Evolutionary conservation across 2,329 filamentous ascomycete species (phyloP).

Genomic region (Aspergillus tanneri): DNA sequence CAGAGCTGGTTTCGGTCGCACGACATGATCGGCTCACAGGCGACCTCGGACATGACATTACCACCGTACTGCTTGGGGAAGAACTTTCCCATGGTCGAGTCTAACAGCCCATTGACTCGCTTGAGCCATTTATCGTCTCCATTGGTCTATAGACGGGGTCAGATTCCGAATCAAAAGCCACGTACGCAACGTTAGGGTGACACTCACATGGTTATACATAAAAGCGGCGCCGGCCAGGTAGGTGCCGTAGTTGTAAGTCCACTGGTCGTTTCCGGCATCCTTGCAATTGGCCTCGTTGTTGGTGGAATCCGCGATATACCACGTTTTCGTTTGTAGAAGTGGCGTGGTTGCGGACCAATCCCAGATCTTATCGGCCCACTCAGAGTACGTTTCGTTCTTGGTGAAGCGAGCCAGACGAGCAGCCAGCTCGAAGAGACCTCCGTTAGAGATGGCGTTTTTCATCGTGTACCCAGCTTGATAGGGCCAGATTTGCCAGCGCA

Average conservation of each 20-base stretch:
- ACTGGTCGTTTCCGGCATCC: constrained; percentile 50
- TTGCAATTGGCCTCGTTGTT: constrained; percentile 45
- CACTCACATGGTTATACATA: constrained; percentile 51
- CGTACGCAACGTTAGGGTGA: neutral
- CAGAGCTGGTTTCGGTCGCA: constrained; percentile 69
- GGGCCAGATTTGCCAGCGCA: constrained; percentile 60
- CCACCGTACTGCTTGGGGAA: constrained; percentile 48
- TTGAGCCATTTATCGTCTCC: constrained; percentile 52
- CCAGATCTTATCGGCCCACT: constrained; percentile 64
- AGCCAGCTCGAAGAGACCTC: constrained; percentile 54
- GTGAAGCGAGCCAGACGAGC: constrained; percentile 72
- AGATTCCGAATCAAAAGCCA: constrained; percentile 21
- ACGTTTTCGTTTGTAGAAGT: constrained; percentile 41
- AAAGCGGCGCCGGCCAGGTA: constrained; percentile 53
- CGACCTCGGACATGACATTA: constrained; percentile 62
- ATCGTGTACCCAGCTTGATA: constrained; percentile 66
- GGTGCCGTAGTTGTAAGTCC: constrained; percentile 57
- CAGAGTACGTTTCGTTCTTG: constrained; percentile 69
- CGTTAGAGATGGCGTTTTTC: constrained; percentile 56
- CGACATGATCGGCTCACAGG: constrained; percentile 59
- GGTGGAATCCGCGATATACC: constrained; percentile 12
- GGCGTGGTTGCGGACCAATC: constrained; percentile 44
- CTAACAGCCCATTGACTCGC: constrained; percentile 56
- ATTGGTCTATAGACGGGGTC: constrained; percentile 27
- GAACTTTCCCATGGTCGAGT: constrained; percentile 46